Percentiles rank a stretch among this genome's conserved stretches.
Conservation (phyloP, 2,329 filamentous ascomycete genomes). For the Cladosporium austrohemisphaericum region DNA sequence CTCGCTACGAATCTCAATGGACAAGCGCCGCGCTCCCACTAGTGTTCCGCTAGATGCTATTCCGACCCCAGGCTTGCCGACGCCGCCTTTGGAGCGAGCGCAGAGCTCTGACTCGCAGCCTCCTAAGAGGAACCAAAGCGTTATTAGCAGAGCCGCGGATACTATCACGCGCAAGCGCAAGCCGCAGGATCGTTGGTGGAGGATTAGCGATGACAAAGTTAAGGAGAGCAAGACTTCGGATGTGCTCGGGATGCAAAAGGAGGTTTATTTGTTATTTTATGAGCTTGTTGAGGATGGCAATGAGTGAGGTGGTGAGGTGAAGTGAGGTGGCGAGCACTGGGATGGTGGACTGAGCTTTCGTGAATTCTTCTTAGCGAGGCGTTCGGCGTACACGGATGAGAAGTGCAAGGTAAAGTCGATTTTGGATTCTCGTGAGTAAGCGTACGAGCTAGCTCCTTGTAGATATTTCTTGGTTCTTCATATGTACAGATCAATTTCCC, state of each 20-base stretch:
- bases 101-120: conserved; percentile 3
- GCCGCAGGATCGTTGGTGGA: conserved; percentile 81
- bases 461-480: too few relatives aligned
- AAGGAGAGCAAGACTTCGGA: conserved; percentile 91
- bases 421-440: too few relatives aligned
- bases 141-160: conserved; percentile 4
- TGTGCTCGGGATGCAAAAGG: conserved; percentile 86
- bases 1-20: conserved; percentile 19
- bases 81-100: conserved; percentile 18
- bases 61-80: conserved; percentile 26
- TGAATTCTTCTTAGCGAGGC: conserved; percentile 7
- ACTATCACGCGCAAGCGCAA: conserved; percentile 43
- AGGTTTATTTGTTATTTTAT: conserved; percentile 96
- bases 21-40: conserved; percentile 9
- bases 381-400: not conserved
- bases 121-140: conserved; percentile 3
- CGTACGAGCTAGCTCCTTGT: too few relatives aligned
- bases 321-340: not conserved
- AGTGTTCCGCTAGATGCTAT: conserved; percentile 28
- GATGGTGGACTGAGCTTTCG: not conserved
- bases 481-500: too few relatives aligned
- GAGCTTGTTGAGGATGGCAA: conserved; percentile 61
- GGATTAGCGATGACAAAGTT: conserved; percentile 94
- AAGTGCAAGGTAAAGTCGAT: too few relatives aligned
- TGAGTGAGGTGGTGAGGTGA: not conserved